Conservation (phyloP, 2,329 filamentous ascomycete genomes). For the Pseudogymnoascus sp. region DNA sequence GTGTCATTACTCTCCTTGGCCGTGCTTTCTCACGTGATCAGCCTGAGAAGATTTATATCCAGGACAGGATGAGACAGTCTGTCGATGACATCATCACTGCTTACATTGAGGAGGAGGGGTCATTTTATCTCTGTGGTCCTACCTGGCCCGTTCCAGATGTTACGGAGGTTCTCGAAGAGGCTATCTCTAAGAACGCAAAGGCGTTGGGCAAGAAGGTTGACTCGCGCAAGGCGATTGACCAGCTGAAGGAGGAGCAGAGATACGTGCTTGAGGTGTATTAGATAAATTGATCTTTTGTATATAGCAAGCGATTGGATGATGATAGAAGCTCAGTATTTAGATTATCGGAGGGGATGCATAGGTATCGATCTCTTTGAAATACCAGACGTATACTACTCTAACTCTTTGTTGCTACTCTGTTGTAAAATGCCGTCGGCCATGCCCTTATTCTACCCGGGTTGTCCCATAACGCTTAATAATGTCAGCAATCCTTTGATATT, state of each 20-base stretch:
- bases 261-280: constrained; percentile 98
- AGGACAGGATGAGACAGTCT: constrained; percentile 92
- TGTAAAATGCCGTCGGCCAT: neutral
- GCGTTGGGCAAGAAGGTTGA: constrained; percentile 71
- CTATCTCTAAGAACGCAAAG: constrained; percentile 69
- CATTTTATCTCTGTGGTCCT: constrained; percentile 94
- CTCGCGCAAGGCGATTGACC: constrained; percentile 84
- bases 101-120: constrained; percentile 79
- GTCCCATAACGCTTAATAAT: neutral
- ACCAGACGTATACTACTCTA: neutral
- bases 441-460: neutral
- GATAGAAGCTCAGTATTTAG: constrained; percentile 1
- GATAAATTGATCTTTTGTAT: constrained; percentile 8
- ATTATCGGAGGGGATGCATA: neutral
- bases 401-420: neutral
- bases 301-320: neutral
- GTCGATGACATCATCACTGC: constrained; percentile 73
- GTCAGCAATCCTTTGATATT: neutral
- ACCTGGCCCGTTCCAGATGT: constrained; percentile 99
- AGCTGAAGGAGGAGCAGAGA: constrained; percentile 85
- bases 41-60: constrained; percentile 98
- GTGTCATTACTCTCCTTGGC: constrained; percentile 88
- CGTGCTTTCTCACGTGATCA: constrained; percentile 95
- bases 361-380: constrained; percentile 4
- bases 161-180: constrained; percentile 87